Base-by-base conservation (phyloP, 2,329 filamentous ascomycete species). In the Colletotrichum tabaci region DNA sequence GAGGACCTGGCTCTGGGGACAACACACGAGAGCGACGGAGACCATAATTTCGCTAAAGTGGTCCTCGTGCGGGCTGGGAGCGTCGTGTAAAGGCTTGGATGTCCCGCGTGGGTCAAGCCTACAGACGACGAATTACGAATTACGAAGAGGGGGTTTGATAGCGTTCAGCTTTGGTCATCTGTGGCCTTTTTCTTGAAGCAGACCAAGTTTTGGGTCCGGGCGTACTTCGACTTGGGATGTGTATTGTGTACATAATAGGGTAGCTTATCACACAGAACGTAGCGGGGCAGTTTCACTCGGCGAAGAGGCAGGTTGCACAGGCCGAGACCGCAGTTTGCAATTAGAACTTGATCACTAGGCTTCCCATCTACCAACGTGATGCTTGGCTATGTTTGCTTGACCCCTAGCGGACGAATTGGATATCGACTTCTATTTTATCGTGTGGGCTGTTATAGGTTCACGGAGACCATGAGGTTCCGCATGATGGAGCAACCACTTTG, bases 1-100 rank as follows among this genome's bases (percentile, higher is more conserved):
- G 79, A 6, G 72, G 74, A 26, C 61, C 64, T 5, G 68, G 72
- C 4, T 73, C 72, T 4, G 69, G 72, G 13, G 67, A 72, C 30
- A 58, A 50, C 15, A 18, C 61, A 18, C 57, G 61, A 49, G 70
- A 72, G 21, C 56, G 66, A 46, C 66, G 70, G 8, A 50, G 70
- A 47, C 35, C 35, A 4, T 70, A 18, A 53, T 8, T 3, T 16
- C 2, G 35, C 40, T 35, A 16, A 26, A n/a, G 23, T 44, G 26
- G 10, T 21, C 55, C 23, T 60, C 6, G n/a, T 23, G 26, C n/a
- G 2, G 21, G n/a, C n/a, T 23, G 6, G 16, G 26, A 26, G 21
- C 8, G 66, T 21, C 15, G 42, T 23, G 26, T 38, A 18, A 52
- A n/a, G n/a, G 38, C n/a, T 23, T 53, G 50, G 9, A 49, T 21